Base-by-base conservation (phyloP, 2,329 filamentous ascomycete genomes). In the Neofusicoccum umdonicola region DNA sequence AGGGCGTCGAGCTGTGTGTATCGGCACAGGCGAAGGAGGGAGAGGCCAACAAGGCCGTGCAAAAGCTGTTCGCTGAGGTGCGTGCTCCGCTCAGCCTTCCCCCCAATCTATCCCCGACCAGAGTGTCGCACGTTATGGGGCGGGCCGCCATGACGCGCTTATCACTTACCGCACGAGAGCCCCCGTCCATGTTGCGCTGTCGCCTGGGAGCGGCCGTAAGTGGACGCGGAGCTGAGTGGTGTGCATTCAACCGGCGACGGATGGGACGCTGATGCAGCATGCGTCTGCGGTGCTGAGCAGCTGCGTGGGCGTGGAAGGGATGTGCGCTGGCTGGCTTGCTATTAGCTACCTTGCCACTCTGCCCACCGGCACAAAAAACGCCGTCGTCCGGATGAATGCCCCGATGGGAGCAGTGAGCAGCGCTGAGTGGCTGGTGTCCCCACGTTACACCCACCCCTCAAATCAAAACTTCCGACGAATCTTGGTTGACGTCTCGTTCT, bases 41-140 rank as follows among this genome's bases (percentile, higher is more conserved):
- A 13, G 87, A 90, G 71, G 86, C 89, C 4, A 92, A 92, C 72
- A 85, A 84, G 71, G 88, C 89, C 4, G 86, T 90, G 2, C 77
- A 87, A 56, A 80, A 83, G 42, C 76, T 91, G 4, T 77, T 92
- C 63, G 88, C 88, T 67, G 79, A 86, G 71, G 87, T 87, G 69
- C 67, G 76, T 45, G 7, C 31, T 11, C 27, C 31, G 67, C 51
- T 45, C 37, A 7, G 6, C 37, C 27, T 7, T 7, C 27, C 27
- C 4, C 1, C 35, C 34, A 31, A 51, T 57, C 39, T 42, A 35
- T 45, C n/a, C 48, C 45, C 27, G 42, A 39, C 58, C 13, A 48
- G 4, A 37, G 17, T 17, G 17, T 27, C 19, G 52, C 19, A 11
- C 19, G 19, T 11, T 50, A 50, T 50, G 47, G 22, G 12, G 11